These are phyloP conservation scores for Elsinoe arachidis DNA, from an alignment of 2,329 filamentous ascomycete species.

Conservation along the genomic window DNA sequence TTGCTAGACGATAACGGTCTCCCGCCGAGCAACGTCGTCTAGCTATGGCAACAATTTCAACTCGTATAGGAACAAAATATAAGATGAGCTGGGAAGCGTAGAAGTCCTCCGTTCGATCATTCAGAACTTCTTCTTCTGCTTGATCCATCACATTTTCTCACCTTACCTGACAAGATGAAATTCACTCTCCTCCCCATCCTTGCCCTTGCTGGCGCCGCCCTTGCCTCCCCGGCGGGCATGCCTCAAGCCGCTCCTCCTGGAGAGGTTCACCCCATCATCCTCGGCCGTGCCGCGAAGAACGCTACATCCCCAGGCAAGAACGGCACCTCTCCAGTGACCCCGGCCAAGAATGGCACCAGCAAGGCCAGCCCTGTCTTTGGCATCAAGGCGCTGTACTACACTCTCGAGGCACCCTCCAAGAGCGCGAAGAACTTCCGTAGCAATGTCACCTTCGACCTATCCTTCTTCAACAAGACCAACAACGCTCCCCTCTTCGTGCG, in stretches of 20 bases:
- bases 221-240: background rate
- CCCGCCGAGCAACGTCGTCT: background rate
- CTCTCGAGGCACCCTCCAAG: background rate
- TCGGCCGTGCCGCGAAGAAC: background rate
- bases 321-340: background rate
- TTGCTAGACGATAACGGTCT: constrained; percentile 1
- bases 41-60: constrained; percentile 7
- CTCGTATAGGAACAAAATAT: background rate
- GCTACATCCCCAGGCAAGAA: background rate
- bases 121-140: background rate
- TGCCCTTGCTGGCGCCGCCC: constrained; percentile 1
- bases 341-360: background rate
- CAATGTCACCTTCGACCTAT: constrained; percentile 1
- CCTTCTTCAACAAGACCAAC: background rate
- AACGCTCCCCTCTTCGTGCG: background rate
- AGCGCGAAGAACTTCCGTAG: background rate
- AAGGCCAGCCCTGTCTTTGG: background rate
- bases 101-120: background rate
- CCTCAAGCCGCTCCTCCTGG: constrained; percentile 8
- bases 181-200: constrained; percentile 3
- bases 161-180: constrained; percentile 8
- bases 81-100: background rate
- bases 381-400: constrained; percentile 5
- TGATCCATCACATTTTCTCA: background rate
- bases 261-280: constrained; percentile 1